Base-by-base conservation (phyloP, 306 rosid species). In the Rosa multiflora region DNA sequence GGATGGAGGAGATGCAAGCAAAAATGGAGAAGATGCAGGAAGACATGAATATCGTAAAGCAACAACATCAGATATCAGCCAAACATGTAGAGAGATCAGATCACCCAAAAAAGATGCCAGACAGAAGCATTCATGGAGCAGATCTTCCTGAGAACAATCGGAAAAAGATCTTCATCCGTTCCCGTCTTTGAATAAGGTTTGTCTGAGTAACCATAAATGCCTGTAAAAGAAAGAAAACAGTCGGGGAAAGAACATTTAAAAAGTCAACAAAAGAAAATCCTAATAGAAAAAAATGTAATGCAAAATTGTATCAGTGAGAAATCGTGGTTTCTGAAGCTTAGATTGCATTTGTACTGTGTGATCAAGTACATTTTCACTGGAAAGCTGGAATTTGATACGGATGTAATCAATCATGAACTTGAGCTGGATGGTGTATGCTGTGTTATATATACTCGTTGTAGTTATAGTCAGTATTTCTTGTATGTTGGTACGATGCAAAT, bases 101-200 rank as follows among this genome's bases (percentile, higher is more conserved):
- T 76, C 69, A 79, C 73, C 83, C 77, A 21, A 84, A 83, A 81
- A 88, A 84, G 83, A 42, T 6, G 43, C 79, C 83, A 1, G 85
- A 77, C 4, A 91, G 76, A 70, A 88, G 80, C 67, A 44, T 61
- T 76, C 82, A 85, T 76, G 86, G 73, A 56, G 82, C 77, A 5
- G 85, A 82, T 73, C 76, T 79, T 48, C 17, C 64, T 43, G 81
- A 81, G 80, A 85, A 82, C 52, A 75, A 83, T 46, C 82, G 78
- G 81, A 90, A 88, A 81, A 89, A 79, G 78, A 80, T 89, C 20
- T 92, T 94, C 82, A 88, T 92, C 75, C 86, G 94, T 13, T 92
- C 98, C 39, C 87, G 94, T 32, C 87, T 89, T 20, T 92, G 85
- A 80, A 76, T 55, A 82, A 63, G 51, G 20, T 29, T 10, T 47